These are phyloP conservation scores for Candida smagusa DNA, from an alignment of 1,139 yeast species.

Conservation along the genomic window DNA sequence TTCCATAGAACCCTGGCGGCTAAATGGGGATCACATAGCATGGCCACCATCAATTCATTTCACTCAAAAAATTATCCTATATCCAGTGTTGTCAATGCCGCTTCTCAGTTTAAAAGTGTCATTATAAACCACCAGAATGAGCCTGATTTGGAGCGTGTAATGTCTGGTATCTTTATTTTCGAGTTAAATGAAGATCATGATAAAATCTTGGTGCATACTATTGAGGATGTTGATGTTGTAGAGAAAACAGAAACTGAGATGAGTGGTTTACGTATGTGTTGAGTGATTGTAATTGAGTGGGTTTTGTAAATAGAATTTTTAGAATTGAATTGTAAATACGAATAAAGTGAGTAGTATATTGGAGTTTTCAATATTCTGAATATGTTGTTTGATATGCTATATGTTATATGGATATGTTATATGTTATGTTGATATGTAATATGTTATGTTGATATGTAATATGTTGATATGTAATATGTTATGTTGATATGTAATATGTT, in stretches of 20 bases:
- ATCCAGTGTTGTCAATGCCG: no score
- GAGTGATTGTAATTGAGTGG: neutral
- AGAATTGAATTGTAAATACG: no score
- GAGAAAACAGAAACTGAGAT: slow-evolving; percentile 39
- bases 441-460: no score
- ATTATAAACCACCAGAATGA: slow-evolving; percentile 14
- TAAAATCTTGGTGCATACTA: slow-evolving; percentile 63
- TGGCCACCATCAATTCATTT: slow-evolving; percentile 36
- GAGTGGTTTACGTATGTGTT: slow-evolving; percentile 28
- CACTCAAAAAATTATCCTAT: neutral
- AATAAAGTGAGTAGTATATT: no score
- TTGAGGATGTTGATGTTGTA: slow-evolving; percentile 71
- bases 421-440: no score
- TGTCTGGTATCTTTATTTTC: slow-evolving; percentile 73
- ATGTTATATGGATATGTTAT: no score
- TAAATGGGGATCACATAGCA: slow-evolving; percentile 34
- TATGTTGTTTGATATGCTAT: no score
- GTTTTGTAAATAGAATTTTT: neutral
- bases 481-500: no score
- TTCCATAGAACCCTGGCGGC: slow-evolving; percentile 36
- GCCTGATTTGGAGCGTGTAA: slow-evolving; percentile 42
- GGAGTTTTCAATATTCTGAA: no score
- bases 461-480: no score
- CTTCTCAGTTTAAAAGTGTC: no score
- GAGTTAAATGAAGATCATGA: slow-evolving; percentile 62